Percentiles rank a stretch among this genome's conserved stretches.
Evolutionary conservation across 2,329 filamentous ascomycete species (phyloP).

Genomic region (Colletotrichum sp.): DNA sequence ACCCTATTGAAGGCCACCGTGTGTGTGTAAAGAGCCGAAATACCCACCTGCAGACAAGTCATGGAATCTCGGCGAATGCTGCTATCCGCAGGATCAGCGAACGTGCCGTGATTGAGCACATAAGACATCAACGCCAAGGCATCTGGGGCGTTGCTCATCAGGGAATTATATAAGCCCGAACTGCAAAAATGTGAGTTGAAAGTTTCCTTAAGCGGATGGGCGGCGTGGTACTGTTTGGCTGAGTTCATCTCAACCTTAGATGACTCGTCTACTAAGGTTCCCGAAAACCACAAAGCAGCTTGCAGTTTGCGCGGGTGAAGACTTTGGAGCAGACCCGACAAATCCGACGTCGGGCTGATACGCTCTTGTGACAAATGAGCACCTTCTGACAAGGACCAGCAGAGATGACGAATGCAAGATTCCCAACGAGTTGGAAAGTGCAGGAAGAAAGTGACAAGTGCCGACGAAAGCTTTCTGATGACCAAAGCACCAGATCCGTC

Average conservation of each 20-base stretch:
- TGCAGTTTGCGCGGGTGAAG: constrained; percentile 54
- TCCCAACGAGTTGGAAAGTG: constrained; percentile 73
- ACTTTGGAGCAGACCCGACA: constrained; percentile 50
- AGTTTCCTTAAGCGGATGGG: background rate
- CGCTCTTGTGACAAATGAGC: constrained; percentile 22
- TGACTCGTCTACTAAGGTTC: constrained; percentile 68
- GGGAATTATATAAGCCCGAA: constrained; percentile 41
- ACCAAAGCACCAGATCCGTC: constrained; percentile 65
- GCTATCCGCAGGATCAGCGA: constrained; percentile 27
- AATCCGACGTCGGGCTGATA: constrained; percentile 39
- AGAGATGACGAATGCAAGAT: constrained; percentile 66
- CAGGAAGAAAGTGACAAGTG: constrained; percentile 76
- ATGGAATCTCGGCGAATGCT: constrained; percentile 60
- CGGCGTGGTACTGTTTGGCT: constrained; percentile 54
- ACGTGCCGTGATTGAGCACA: constrained; percentile 31
- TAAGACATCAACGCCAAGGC: constrained; percentile 43
- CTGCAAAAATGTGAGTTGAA: constrained; percentile 26
- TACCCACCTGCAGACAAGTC: constrained; percentile 63
- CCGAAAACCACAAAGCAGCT: constrained; percentile 69
- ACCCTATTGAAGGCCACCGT: background rate
- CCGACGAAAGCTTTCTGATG: constrained; percentile 77
- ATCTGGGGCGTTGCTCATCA: constrained; percentile 46
- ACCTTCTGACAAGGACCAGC: constrained; percentile 46
- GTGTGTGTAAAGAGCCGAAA: background rate
- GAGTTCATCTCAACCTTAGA: constrained; percentile 70